phyloP scores from a whole-genome alignment of 768 basidiomycete species.

The Hericium rajendrae region DNA sequence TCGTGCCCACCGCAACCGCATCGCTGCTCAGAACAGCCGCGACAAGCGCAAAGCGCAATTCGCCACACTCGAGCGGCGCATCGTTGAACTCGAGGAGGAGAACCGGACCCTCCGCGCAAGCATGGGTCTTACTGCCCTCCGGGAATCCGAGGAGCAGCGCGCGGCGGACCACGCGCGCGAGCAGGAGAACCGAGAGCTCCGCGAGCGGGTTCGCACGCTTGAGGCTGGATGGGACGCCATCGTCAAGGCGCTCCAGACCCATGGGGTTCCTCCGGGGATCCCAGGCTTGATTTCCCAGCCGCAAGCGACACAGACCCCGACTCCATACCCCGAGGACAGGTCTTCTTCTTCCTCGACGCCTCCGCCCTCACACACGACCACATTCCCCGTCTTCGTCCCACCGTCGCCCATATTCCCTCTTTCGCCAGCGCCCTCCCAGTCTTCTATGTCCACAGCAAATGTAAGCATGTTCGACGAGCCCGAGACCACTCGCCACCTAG shows the following conservation, averaged over 20 bases:
- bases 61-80: slow-evolving; percentile 89
- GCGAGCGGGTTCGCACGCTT: slow-evolving; percentile 66
- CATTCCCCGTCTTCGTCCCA: slow-evolving; percentile 21
- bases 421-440: slow-evolving; percentile 23
- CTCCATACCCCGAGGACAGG: slow-evolving; percentile 19
- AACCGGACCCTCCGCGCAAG: slow-evolving; percentile 65
- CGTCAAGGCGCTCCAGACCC: slow-evolving; percentile 61
- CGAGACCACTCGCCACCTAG: slow-evolving; percentile 91
- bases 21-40: slow-evolving; percentile 88
- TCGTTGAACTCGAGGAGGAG: slow-evolving; percentile 77
- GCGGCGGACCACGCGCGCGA: slow-evolving; percentile 36
- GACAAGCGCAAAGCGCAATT: slow-evolving; percentile 87
- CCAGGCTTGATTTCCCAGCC: slow-evolving; percentile 15
- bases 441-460: slow-evolving; percentile 21
- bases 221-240: slow-evolving; percentile 79
- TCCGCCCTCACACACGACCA: slow-evolving; percentile 23
- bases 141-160: slow-evolving; percentile 22
- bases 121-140: slow-evolving; percentile 21
- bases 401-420: slow-evolving; percentile 27
- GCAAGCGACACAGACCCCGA: slow-evolving; percentile 3
- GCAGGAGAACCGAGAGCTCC: slow-evolving; percentile 64
- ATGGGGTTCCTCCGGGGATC: slow-evolving; percentile 48
- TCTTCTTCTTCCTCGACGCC: slow-evolving; percentile 15
- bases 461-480: slow-evolving; percentile 25
- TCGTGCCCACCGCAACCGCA: slow-evolving; percentile 83